phyloP scores from a whole-genome alignment of 306 rosid genomes.

The Cicer arietinum region DNA sequence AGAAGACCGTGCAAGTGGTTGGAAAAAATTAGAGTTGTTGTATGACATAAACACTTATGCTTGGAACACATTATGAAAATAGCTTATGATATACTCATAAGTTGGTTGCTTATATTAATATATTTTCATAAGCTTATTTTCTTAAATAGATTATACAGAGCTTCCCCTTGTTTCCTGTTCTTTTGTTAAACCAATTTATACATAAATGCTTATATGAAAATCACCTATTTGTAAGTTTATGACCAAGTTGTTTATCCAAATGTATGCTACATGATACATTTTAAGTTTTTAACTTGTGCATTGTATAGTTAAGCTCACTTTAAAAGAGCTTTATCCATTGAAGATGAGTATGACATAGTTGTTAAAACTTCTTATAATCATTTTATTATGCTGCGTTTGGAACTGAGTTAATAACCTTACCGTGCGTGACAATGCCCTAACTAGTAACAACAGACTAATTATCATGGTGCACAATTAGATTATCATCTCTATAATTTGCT shows the following conservation, averaged over 20 bases:
- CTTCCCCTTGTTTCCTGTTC: not conserved
- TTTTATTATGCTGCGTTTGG: not conserved
- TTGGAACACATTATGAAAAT: not conserved
- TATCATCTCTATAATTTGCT: slow-evolving; percentile 4
- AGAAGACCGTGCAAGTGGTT: not conserved
- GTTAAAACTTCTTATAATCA: not conserved
- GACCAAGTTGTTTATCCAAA: not conserved
- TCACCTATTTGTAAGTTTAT: not conserved
- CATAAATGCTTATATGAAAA: not conserved
- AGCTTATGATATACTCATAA: not conserved
- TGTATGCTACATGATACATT: not conserved
- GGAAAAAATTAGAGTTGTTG: not conserved
- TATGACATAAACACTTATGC: not conserved
- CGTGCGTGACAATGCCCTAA: not conserved
- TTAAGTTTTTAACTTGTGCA: not conserved
- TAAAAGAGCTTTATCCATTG: not conserved
- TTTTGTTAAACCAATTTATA: not conserved
- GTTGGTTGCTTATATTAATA: not conserved
- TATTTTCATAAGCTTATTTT: not conserved
- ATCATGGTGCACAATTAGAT: slow-evolving; percentile 3
- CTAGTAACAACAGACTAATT: not conserved
- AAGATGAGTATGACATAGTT: not conserved
- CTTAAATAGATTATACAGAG: not conserved
- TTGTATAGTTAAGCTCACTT: not conserved
- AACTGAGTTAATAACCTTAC: slow-evolving; percentile 1